phyloP scores from a whole-genome alignment of 2,329 filamentous ascomycete species.

The Pezicula rhizophila region DNA sequence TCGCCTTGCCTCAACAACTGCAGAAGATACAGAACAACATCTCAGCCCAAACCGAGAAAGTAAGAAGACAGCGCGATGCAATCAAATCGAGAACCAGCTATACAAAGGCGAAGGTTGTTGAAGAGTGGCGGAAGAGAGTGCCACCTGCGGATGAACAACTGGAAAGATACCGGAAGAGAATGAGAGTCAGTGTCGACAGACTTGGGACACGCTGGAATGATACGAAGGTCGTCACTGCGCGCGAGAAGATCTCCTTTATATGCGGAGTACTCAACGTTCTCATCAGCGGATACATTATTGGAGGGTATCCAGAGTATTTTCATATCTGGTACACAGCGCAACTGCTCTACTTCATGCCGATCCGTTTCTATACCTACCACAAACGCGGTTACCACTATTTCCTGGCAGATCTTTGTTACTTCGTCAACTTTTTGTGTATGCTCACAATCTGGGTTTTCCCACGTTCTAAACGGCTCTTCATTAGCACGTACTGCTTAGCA shows the following conservation, averaged over 20 bases:
- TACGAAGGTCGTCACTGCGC: slow-evolving; percentile 76
- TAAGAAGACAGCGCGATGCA: slow-evolving; percentile 75
- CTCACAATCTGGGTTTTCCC: slow-evolving; percentile 89
- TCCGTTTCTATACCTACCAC: slow-evolving; percentile 87
- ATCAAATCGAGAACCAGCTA: slow-evolving; percentile 68
- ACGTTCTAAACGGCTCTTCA: slow-evolving; percentile 82
- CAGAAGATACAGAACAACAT: slow-evolving; percentile 85
- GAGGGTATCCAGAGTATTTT: slow-evolving; percentile 77
- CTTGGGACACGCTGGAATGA: slow-evolving; percentile 83
- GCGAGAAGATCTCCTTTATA: slow-evolving; percentile 95
- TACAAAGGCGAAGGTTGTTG: slow-evolving; percentile 84
- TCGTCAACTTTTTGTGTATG: slow-evolving; percentile 82
- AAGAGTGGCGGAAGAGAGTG: slow-evolving; percentile 83
- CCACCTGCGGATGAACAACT: slow-evolving; percentile 88
- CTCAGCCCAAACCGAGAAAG: slow-evolving; percentile 75
- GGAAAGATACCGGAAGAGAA: slow-evolving; percentile 80
- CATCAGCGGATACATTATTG: slow-evolving; percentile 89
- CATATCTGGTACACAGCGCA: slow-evolving; percentile 89
- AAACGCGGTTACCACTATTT: slow-evolving; percentile 95
- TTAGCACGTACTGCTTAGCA: slow-evolving; percentile 84
- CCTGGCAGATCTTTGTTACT: slow-evolving; percentile 94
- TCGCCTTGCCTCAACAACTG: slow-evolving; percentile 81
- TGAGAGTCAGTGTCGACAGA: slow-evolving; percentile 84
- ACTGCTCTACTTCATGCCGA: slow-evolving; percentile 92
- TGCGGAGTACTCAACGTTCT: slow-evolving; percentile 96